Base-by-base conservation (phyloP, 2,329 filamentous ascomycete genomes). In the Ambrosiella cleistominuta region DNA sequence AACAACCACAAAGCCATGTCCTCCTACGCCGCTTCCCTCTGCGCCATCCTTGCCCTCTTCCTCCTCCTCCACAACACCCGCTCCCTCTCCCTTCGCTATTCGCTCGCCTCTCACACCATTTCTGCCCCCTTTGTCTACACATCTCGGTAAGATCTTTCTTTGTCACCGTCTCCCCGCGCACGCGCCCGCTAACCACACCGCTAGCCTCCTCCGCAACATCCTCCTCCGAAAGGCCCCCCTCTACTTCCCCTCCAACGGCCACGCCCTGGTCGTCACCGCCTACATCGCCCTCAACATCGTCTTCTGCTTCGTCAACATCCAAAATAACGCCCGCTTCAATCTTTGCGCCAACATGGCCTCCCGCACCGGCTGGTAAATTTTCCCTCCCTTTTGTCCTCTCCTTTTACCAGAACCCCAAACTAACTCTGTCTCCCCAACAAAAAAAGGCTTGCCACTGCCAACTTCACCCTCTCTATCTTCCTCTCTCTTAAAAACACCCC, bases 401-500 rank as follows among this genome's bases (percentile, higher is more conserved):
- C 27, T 27, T 27, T 27, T 27, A 27, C 27, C 27, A 3, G 27
- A 27, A 27, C 3, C 27, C 27, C 27, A 27, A 27, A 27, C 27
- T 27, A 27, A 27, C 27, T 27, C 27, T 5, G 27, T 27, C 27
- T 27, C 4, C 27, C 27, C 27, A 27, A 27, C 27, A 27, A 27
- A 27, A 27, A 27, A 27, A 73, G 71, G 71, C 65, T 74, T 59
- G 65, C 68, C 1, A 62, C 72, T 13, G 64, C 61, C 9, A 82
- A 82, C 62, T 65, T 79, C 37, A 66, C 70, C 11, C 66, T 82
- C 13, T 70, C 79, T 11, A 68, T 79, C 11, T 75, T 81, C 54
- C 67, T 82, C 13, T 71, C 74, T 1, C 68, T 82, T 47, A 81
- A 80, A 63, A 80, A 81, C 63, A 81, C 78, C 0, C 79, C 78